These are phyloP conservation scores for Neurospora africana DNA, from an alignment of 495 filamentous ascomycete species.

Conservation along the genomic window DNA sequence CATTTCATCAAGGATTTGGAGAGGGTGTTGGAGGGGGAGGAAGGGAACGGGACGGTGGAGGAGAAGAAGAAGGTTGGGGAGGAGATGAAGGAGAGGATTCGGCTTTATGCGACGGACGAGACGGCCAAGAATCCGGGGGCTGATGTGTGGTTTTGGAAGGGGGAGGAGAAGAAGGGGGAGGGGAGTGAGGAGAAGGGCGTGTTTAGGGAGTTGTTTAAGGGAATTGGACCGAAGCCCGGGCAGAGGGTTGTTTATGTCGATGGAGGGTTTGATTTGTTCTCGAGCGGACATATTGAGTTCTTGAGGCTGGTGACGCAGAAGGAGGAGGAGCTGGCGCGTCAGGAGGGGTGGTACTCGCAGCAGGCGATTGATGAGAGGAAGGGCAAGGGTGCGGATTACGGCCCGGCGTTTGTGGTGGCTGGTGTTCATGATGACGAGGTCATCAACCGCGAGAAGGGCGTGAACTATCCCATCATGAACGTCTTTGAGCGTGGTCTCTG, in stretches of 20 bases:
- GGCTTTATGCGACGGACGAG: constrained; percentile 78
- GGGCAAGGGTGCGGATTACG: constrained; percentile 59
- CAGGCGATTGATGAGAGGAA: constrained; percentile 49
- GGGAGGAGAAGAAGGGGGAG: constrained; percentile 34
- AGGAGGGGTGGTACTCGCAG: constrained; percentile 64
- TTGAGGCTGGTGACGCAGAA: constrained; percentile 59
- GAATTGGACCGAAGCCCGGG: constrained; percentile 54
- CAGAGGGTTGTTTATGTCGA: constrained; percentile 91
- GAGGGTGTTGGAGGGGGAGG: constrained; percentile 53
- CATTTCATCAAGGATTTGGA: constrained; percentile 77
- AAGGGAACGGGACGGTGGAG: constrained; percentile 56
- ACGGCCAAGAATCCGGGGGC: constrained; percentile 58
- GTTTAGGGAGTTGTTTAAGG: constrained; percentile 56
- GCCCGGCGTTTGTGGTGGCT: constrained; percentile 73
- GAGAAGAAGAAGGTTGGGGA: constrained; percentile 52
- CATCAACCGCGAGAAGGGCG: constrained; percentile 89
- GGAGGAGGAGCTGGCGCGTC: constrained; percentile 55
- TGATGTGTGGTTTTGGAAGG: constrained; percentile 72
- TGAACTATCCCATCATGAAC: constrained; percentile 99
- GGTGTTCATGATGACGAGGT: constrained; percentile 90
- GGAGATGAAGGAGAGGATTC: constrained; percentile 58
- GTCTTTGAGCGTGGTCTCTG: constrained; percentile 93
- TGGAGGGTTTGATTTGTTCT: constrained; percentile 95
- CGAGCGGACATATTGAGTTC: constrained; percentile 92
- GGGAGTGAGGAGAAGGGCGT: constrained; percentile 38